Evolutionary conservation across 2,329 filamentous ascomycete species (phyloP), one percentile per base, ranked within the genome.

Genomic region (Phyllosticta capitalensis): DNA sequence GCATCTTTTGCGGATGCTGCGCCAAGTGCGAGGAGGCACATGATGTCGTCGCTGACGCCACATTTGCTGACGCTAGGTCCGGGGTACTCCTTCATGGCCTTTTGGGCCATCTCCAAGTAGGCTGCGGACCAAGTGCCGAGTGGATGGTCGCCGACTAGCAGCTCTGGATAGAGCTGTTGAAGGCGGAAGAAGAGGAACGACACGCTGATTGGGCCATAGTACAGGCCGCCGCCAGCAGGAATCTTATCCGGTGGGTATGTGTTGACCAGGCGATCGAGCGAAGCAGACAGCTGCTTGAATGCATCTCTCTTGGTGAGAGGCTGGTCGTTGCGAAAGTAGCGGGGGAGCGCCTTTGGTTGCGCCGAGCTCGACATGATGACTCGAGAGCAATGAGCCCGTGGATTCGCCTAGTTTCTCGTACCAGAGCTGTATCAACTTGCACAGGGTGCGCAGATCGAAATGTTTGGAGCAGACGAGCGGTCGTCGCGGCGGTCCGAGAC

Each of bases 161-260:
- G 64, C 61, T 79, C 75, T 1, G 76, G 74, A 63, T 80, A 80
- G 59, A 78, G 67, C 59, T 74, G 74, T 61, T 79, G 77, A 6
- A 80, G 74, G 20, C 77, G 71, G 62, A 78, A 76, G 67, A 80
- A 78, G 30, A 77, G 71, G 64, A 77, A 80, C 26, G 78, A 77
- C 50, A 80, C 73, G 54, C 72, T 76, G 52, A 78, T 75, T 9
- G 78, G 76, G 17, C 78, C 78, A 67, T 78, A 76, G 69, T 78
- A 80, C 26, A 80, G 71, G 21, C 78, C 78, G 48, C 78, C 78
- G 52, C 75, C 73, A 9, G 77, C 76, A 28, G 71, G 70, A 53
- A 79, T 67, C 51, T 71, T 69, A 52, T 77, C 72, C 20, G 78
- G 78, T 52, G 78, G 78, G 64, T 78, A 68, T 10, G 78, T 71